Conservation (phyloP, 805 yeast species). For the Candida manassasensis region DNA sequence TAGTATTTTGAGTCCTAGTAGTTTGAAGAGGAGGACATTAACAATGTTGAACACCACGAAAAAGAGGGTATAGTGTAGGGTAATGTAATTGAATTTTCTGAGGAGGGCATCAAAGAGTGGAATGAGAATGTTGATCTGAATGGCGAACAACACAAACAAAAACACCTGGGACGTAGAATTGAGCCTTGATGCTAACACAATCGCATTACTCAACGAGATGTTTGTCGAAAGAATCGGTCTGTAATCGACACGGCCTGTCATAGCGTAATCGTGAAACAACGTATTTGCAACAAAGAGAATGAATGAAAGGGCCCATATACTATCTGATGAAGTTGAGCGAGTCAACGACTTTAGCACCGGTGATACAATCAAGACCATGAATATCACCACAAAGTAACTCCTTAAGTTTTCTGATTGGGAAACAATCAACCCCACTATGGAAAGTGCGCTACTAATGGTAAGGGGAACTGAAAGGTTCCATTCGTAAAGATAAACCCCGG, state of each 20-base stretch:
- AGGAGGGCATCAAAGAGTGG: constrained; percentile 67
- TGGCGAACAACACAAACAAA: constrained; percentile 71
- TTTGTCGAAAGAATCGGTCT: constrained; percentile 71
- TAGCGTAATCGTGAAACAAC: constrained; percentile 62
- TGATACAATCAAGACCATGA: constrained; percentile 71
- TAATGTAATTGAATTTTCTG: constrained; percentile 33
- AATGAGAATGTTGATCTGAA: constrained; percentile 65
- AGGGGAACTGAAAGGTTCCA: constrained; percentile 51
- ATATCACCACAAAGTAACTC: constrained; percentile 63
- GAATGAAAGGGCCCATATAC: constrained; percentile 87
- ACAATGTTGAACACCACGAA: constrained; percentile 15
- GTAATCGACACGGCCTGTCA: constrained; percentile 29
- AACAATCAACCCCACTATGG: constrained; percentile 34
- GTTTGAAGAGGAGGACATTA: constrained; percentile 22
- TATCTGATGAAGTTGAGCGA: constrained; percentile 84
- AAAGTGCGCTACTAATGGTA: constrained; percentile 16
- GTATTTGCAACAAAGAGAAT: constrained; percentile 73
- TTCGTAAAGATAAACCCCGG: constrained; percentile 46
- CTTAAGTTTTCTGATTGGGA: constrained; percentile 35
- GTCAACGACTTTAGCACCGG: constrained; percentile 89
- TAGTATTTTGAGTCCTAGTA: constrained; percentile 25
- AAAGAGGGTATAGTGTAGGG: constrained; percentile 19
- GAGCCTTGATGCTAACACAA: constrained; percentile 86
- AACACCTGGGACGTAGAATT: constrained; percentile 72
- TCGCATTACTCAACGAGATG: constrained; percentile 76